A percentile compares a stretch with the other conserved stretches of the same genome.
These are phyloP conservation scores for Cenococcum geophilum DNA, from an alignment of 495 filamentous ascomycete genomes.

Conservation along the genomic window DNA sequence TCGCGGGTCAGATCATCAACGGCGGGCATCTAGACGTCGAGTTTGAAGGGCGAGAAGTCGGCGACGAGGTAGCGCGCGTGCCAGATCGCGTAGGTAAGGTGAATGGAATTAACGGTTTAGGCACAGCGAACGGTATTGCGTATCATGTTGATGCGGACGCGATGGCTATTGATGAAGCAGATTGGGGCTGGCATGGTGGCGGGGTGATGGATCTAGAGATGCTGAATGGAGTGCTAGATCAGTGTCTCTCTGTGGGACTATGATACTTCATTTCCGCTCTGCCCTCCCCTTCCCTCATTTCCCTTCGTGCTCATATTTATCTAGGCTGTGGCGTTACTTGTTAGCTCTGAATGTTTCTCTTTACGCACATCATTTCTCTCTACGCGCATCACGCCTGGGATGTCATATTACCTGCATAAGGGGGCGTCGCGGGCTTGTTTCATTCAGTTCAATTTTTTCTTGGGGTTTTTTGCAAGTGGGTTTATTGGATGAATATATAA, in stretches of 20 bases:
- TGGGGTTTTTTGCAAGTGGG: too few relatives aligned
- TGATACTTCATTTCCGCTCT: neutral
- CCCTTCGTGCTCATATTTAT: neutral
- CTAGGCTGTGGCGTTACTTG: neutral
- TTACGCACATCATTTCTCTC: too few relatives aligned
- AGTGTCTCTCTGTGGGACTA: conserved; percentile 28
- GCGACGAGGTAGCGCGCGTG: conserved; percentile 36
- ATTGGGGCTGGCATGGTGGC: conserved; percentile 69
- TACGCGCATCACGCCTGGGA: too few relatives aligned
- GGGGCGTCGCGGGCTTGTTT: too few relatives aligned
- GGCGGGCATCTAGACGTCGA: conserved; percentile 70
- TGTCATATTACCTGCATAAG: too few relatives aligned
- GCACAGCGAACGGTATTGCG: neutral
- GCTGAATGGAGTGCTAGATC: conserved; percentile 64
- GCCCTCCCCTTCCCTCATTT: neutral
- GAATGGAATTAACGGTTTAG: neutral
- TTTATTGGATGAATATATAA: too few relatives aligned
- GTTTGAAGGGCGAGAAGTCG: conserved; percentile 52
- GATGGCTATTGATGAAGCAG: conserved; percentile 51
- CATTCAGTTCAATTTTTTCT: too few relatives aligned
- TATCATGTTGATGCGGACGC: conserved; percentile 42
- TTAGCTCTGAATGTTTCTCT: too few relatives aligned
- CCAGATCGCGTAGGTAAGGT: conserved; percentile 10
- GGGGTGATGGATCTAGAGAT: conserved; percentile 53
- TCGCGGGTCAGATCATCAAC: conserved; percentile 60